These are phyloP conservation scores for Paecilomyces sp. DNA, from an alignment of 2,329 filamentous ascomycete genomes.

Conservation along the genomic window DNA sequence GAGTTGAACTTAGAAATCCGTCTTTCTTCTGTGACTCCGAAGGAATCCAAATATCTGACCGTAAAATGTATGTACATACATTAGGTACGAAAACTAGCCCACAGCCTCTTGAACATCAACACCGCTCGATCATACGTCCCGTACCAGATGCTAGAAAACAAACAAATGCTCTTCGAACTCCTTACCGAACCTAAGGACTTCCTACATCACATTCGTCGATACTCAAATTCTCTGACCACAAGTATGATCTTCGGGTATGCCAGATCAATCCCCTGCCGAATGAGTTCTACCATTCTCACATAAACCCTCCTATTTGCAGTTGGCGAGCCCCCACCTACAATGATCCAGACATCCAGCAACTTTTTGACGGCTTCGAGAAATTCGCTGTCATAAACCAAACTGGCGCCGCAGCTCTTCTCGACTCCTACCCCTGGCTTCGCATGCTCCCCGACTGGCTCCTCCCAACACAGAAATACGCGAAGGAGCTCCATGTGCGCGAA, in stretches of 20 bases:
- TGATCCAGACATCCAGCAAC: conserved; percentile 35
- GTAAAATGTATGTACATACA: not conserved
- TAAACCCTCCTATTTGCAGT: conserved; percentile 7
- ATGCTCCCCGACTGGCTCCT: conserved; percentile 35
- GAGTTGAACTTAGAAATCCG: not conserved
- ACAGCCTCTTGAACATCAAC: conserved; percentile 42
- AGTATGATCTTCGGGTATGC: conserved; percentile 39
- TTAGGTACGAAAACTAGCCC: conserved; percentile 29
- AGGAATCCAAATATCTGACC: not conserved
- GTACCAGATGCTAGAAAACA: conserved; percentile 51
- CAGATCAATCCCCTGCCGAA: not conserved
- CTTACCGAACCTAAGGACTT: conserved; percentile 38
- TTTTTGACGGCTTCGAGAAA: conserved; percentile 37
- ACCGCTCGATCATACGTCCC: conserved; percentile 44
- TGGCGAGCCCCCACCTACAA: conserved; percentile 36
- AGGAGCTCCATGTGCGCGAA: conserved; percentile 37
- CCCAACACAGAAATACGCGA: conserved; percentile 33
- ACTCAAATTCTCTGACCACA: conserved; percentile 43
- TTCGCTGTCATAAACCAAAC: conserved; percentile 38
- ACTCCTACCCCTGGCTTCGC: conserved; percentile 41
- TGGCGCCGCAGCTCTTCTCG: conserved; percentile 37
- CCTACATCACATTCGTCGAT: conserved; percentile 40
- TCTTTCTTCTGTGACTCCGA: not conserved
- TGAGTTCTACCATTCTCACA: not conserved
- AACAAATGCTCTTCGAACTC: conserved; percentile 44